Conservation (phyloP, 2,329 filamentous ascomycete genomes). For the Colletotrichum tropicicola region DNA sequence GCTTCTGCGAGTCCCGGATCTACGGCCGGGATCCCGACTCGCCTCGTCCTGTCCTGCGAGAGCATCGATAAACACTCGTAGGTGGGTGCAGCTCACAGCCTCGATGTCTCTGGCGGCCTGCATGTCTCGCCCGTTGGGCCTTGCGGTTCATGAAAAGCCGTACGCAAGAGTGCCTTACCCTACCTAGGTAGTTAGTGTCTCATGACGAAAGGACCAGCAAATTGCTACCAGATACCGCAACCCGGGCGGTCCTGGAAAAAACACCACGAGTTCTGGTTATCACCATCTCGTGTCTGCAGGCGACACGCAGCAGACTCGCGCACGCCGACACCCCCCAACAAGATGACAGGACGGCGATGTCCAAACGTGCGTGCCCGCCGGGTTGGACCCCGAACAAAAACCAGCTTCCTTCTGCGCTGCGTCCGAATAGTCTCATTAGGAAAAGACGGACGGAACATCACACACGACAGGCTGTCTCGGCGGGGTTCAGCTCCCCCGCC, state of each 20-base stretch:
- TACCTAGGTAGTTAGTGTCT: too few species aligned
- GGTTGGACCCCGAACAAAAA: background rate
- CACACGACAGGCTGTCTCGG: background rate
- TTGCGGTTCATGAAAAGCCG: too few species aligned
- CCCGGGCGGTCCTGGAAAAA: too few species aligned
- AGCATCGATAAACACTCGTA: too few species aligned
- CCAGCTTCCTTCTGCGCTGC: background rate
- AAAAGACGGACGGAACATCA: background rate
- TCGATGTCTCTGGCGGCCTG: background rate
- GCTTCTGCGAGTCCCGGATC: slow-evolving; percentile 16
- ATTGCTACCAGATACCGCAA: too few species aligned
- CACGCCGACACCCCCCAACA: background rate
- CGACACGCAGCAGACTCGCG: background rate
- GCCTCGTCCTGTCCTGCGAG: background rate
- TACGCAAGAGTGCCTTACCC: too few species aligned
- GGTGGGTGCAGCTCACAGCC: background rate
- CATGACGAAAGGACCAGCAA: too few species aligned
- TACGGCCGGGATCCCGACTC: background rate
- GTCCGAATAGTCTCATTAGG: background rate
- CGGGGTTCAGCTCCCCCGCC: background rate
- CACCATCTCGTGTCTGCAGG: slow-evolving; percentile 1
- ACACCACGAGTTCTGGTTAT: background rate
- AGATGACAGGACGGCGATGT: background rate
- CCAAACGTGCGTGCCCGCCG: too few species aligned
- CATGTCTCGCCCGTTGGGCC: too few species aligned